Evolutionary conservation across 108 stramenopile species (phyloP), one percentile per base, ranked within the genome.

Genomic region (Seminavis robusta): DNA sequence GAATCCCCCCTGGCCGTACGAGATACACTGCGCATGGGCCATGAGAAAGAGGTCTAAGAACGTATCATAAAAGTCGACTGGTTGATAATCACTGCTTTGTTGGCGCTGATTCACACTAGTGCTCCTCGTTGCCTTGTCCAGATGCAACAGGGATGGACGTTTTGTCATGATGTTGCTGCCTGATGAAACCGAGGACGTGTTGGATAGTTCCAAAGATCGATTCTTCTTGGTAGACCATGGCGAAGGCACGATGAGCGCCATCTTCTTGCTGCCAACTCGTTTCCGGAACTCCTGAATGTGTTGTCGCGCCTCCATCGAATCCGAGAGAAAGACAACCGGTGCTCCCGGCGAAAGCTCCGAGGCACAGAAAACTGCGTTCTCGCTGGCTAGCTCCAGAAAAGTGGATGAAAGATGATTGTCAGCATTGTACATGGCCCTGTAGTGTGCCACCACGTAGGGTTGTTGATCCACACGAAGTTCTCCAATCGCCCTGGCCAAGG

Each of bases 31-130:
- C 20, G 56, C 41, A 3, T 69, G 36, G 39, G 56, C 46, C 64
- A 79, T 61, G 10, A 79, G 30, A 39, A 59, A 73, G 34, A 79
- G 29, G 30, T 79, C 78, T 1, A 69, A 56, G 54, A 79, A 79
- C 25, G 61, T 74, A 23, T 37, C 41, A 37, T 69, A 65, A 45
- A 61, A 71, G 2, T 53, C 72, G n/a, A n/a, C n/a, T n/a, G n/a
- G n/a, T n/a, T n/a, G n/a, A n/a, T n/a, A n/a, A n/a, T n/a, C n/a
- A n/a, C n/a, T n/a, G n/a, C n/a, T n/a, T n/a, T n/a, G n/a, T n/a
- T n/a, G n/a, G n/a, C n/a, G n/a, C n/a, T n/a, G n/a, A n/a, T n/a
- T n/a, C n/a, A n/a, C n/a, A n/a, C n/a, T n/a, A n/a, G n/a, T n/a
- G n/a, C n/a, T n/a, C n/a, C n/a, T n/a, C n/a, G n/a, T n/a, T n/a